Percentiles rank a stretch among this genome's conserved stretches.
These are phyloP conservation scores for Simplicillium sp. DNA, from an alignment of 2,329 filamentous ascomycete genomes.

Conservation along the genomic window DNA sequence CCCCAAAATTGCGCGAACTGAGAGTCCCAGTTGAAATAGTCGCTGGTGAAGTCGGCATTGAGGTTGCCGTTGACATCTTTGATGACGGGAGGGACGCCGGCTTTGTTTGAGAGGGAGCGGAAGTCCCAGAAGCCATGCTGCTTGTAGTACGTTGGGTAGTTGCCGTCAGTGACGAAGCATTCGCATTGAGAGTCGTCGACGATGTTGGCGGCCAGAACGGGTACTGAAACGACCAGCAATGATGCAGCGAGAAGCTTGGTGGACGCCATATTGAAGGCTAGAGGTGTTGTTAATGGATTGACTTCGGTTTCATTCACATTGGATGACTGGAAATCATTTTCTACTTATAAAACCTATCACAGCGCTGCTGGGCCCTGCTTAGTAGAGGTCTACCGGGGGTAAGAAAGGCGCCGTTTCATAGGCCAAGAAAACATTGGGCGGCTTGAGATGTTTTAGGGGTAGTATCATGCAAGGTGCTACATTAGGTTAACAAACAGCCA, in stretches of 20 bases:
- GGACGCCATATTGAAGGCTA: background rate
- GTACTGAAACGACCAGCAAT: background rate
- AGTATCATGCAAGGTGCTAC: too few relatives aligned
- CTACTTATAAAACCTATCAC: too few relatives aligned
- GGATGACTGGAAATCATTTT: too few relatives aligned
- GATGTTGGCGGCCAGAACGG: background rate
- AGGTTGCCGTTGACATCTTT: conserved; percentile 16
- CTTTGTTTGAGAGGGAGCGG: conserved; percentile 16
- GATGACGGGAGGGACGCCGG: conserved; percentile 20
- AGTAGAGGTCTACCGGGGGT: too few relatives aligned
- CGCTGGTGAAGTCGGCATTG: conserved; percentile 21
- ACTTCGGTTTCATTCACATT: too few relatives aligned
- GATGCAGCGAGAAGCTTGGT: background rate
- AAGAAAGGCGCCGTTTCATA: too few relatives aligned
- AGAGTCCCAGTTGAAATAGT: conserved; percentile 21
- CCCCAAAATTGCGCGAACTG: conserved; percentile 24
- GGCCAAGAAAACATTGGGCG: too few relatives aligned
- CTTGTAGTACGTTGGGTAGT: conserved; percentile 14
- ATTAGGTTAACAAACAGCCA: too few relatives aligned
- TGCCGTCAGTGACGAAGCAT: conserved; percentile 18
- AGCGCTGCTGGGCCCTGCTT: too few relatives aligned
- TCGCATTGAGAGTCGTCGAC: conserved; percentile 13
- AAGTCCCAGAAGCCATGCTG: conserved; percentile 19
- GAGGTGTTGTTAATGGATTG: too few relatives aligned
- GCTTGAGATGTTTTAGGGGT: too few relatives aligned